Evolutionary conservation across 352 stramenopile genomes (phyloP).

Genomic region (Globisporangium rhizosaccharum): DNA sequence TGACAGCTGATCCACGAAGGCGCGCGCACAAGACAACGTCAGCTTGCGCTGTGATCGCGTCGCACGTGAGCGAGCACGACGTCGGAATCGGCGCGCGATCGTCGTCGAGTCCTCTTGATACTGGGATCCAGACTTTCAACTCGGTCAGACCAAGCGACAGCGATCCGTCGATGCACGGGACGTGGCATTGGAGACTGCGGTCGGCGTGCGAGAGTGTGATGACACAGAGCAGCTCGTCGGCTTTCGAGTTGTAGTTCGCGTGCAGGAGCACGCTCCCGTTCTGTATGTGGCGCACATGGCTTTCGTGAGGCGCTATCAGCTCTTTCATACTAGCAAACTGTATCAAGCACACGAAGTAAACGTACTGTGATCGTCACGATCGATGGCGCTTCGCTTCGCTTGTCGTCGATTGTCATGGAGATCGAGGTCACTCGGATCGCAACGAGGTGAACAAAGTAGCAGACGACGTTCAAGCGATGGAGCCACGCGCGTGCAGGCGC

Average conservation of each 20-base stretch:
- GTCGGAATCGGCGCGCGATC: conserved; percentile 15
- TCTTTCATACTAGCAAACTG: background rate
- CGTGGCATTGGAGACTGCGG: background rate
- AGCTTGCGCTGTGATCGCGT: background rate
- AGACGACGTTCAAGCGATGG: conserved; percentile 30
- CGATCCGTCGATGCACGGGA: conserved; percentile 6
- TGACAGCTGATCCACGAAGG: background rate
- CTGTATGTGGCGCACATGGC: conserved; percentile 12
- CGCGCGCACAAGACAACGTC: conserved; percentile 1
- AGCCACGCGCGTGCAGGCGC: conserved; percentile 25
- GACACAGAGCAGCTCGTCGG: conserved; percentile 14
- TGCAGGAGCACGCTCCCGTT: conserved; percentile 22
- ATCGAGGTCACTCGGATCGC: conserved; percentile 24
- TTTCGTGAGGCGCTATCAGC: background rate
- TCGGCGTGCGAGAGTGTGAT: conserved; percentile 13
- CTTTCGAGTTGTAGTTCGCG: conserved; percentile 17
- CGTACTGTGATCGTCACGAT: conserved; percentile 12
- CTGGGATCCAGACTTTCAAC: conserved; percentile 20
- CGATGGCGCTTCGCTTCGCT: conserved; percentile 1
- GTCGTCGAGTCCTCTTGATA: conserved; percentile 12
- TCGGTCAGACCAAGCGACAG: conserved; percentile 20
- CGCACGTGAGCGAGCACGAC: conserved; percentile 8
- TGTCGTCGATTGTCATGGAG: conserved; percentile 27
- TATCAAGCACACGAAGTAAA: conserved; percentile 4
- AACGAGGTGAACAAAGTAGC: conserved; percentile 28